phyloP scores from a whole-genome alignment of 2,329 filamentous ascomycete species.

The Cadophora gregata region DNA sequence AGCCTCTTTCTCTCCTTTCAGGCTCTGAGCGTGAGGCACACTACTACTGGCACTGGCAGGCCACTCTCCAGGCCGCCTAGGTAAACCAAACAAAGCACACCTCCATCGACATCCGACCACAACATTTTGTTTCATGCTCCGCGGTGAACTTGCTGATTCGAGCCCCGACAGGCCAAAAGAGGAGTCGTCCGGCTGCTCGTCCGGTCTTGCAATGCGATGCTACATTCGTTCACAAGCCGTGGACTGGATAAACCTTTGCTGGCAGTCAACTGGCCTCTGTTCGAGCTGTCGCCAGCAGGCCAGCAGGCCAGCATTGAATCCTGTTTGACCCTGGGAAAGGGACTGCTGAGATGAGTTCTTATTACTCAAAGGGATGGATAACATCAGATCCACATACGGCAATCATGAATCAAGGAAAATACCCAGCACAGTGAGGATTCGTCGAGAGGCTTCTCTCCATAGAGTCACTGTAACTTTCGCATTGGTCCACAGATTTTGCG shows the following conservation, averaged over 20 bases:
- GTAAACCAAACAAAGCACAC: conserved; percentile 10
- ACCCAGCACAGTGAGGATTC: conserved; percentile 2
- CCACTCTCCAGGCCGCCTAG: not conserved
- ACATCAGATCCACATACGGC: conserved; percentile 15
- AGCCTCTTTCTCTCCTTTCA: conserved; percentile 8
- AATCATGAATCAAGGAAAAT: conserved; percentile 16
- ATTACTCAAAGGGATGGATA: conserved; percentile 1
- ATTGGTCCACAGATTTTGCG: not conserved
- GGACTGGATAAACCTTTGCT: conserved; percentile 1
- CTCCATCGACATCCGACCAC: conserved; percentile 9
- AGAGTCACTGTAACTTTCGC: not conserved
- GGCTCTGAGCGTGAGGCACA: not conserved
- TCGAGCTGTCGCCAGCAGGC: conserved; percentile 5
- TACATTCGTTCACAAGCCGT: not conserved
- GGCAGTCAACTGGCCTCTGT: conserved; percentile 10
- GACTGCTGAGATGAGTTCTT: not conserved
- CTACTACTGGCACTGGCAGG: no score
- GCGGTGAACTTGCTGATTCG: conserved; percentile 12
- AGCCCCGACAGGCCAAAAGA: conserved; percentile 11
- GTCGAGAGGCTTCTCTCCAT: conserved; percentile 1
- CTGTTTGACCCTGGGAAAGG: not conserved
- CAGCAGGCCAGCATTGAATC: not conserved
- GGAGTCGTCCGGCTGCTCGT: conserved; percentile 6
- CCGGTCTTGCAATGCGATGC: conserved; percentile 1
- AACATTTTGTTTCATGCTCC: conserved; percentile 13